phyloP scores from a whole-genome alignment of 1,284 basidiomycete genomes.

The Cystobasidium slooffiae region DNA sequence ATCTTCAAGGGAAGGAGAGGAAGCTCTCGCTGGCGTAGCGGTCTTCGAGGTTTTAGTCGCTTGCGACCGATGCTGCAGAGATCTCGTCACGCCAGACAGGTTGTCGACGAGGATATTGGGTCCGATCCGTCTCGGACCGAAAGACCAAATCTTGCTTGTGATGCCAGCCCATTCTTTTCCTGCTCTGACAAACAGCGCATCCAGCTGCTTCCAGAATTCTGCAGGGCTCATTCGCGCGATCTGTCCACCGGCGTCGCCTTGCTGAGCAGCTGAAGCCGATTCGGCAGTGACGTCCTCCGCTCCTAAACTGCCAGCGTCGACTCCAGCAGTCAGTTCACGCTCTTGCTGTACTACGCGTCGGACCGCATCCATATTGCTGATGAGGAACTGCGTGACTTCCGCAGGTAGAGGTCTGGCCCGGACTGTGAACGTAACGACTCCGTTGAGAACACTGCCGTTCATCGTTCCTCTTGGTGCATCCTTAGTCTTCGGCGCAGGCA shows the following conservation, averaged over 20 bases:
- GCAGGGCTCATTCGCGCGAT: slow-evolving; percentile 68
- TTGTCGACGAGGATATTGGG: slow-evolving; percentile 82
- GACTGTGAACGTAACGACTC: slow-evolving; percentile 79
- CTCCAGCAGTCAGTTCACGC: slow-evolving; percentile 42
- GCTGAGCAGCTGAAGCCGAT: slow-evolving; percentile 58
- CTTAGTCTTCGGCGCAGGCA: slow-evolving; percentile 79
- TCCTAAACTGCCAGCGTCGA: slow-evolving; percentile 48
- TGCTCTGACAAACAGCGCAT: slow-evolving; percentile 67
- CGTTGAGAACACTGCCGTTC: slow-evolving; percentile 69
- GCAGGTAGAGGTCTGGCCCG: slow-evolving; percentile 79
- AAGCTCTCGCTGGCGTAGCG: slow-evolving; percentile 17
- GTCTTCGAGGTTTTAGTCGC: slow-evolving; percentile 23
- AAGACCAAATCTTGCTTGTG: slow-evolving; percentile 79
- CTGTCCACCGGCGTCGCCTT: slow-evolving; percentile 55
- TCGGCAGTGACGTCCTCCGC: slow-evolving; percentile 55
- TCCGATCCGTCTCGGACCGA: slow-evolving; percentile 86
- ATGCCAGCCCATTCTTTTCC: slow-evolving; percentile 82
- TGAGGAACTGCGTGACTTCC: slow-evolving; percentile 71
- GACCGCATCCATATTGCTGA: slow-evolving; percentile 64
- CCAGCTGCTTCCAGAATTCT: slow-evolving; percentile 78
- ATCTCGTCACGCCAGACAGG: slow-evolving; percentile 55
- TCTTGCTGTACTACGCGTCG: slow-evolving; percentile 49
- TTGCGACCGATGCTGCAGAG: slow-evolving; percentile 49
- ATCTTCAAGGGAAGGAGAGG: slow-evolving; percentile 14
- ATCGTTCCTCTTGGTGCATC: slow-evolving; percentile 79